Evolutionary conservation across 257 asterid genomes (phyloP).

Genomic region (Cordia subcordata): DNA sequence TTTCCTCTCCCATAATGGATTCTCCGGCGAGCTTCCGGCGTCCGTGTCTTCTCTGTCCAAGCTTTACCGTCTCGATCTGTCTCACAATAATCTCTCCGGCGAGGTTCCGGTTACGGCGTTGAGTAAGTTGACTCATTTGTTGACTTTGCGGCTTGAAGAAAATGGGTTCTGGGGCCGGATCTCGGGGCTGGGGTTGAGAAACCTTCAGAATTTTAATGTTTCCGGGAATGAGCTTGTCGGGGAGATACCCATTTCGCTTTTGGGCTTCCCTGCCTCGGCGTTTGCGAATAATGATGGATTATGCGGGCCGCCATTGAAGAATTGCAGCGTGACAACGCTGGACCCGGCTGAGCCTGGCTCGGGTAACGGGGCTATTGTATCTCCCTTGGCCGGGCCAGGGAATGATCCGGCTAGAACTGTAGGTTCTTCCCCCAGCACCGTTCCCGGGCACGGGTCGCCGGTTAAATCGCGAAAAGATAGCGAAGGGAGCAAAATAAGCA

Average conservation of each 20-base stretch:
- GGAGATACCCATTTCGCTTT: conserved; percentile 48
- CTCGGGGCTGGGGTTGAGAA: conserved; percentile 33
- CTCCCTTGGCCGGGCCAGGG: conserved; percentile 42
- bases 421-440: conserved; percentile 49
- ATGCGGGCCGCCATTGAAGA: conserved; percentile 64
- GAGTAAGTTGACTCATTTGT: conserved; percentile 41
- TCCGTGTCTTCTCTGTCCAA: conserved; percentile 32
- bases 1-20: conserved; percentile 53
- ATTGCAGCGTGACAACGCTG: conserved; percentile 28
- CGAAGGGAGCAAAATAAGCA: conserved; percentile 36
- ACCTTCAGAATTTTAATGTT: conserved; percentile 70
- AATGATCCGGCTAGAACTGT: conserved; percentile 22
- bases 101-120: conserved; percentile 31
- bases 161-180: conserved; percentile 57
- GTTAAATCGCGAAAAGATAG: conserved; percentile 10
- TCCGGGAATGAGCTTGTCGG: conserved; percentile 54
- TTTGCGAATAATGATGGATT: conserved; percentile 38
- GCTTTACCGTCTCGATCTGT: conserved; percentile 76
- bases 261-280: conserved; percentile 49
- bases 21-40: conserved; percentile 59
- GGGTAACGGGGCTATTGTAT: conserved; percentile 34
- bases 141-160: conserved; percentile 62
- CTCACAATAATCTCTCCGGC: conserved; percentile 62
- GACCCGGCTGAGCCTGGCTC: conserved; percentile 46
- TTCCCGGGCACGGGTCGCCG: conserved; percentile 37